phyloP scores from a whole-genome alignment of 2,329 filamentous ascomycete species.

The Pseudogymnoascus sp. region DNA sequence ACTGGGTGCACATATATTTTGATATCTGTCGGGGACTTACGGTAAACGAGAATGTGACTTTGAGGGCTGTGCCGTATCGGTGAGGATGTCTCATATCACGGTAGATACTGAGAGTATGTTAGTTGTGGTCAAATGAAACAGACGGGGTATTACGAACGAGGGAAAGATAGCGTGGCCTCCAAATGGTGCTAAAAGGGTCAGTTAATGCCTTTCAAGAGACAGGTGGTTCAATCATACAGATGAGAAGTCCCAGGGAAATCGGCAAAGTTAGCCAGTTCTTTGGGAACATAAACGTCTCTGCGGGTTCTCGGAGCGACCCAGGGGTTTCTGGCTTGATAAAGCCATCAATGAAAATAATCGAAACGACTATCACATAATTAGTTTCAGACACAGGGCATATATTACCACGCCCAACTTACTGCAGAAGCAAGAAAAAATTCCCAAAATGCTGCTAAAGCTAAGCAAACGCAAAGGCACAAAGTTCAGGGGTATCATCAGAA shows the following conservation, averaged over 20 bases:
- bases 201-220: background rate
- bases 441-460: slow-evolving; percentile 84
- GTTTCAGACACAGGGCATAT: slow-evolving; percentile 10
- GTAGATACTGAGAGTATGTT: slow-evolving; percentile 62
- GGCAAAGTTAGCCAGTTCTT: slow-evolving; percentile 81
- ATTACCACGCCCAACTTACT: slow-evolving; percentile 53
- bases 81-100: slow-evolving; percentile 67
- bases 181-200: slow-evolving; percentile 40
- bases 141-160: background rate
- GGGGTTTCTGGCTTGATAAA: slow-evolving; percentile 70
- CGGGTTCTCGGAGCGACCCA: slow-evolving; percentile 76
- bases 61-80: slow-evolving; percentile 63
- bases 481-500: slow-evolving; percentile 72
- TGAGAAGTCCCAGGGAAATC: slow-evolving; percentile 80
- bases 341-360: slow-evolving; percentile 79
- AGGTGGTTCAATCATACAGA: slow-evolving; percentile 44
- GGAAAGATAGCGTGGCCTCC: slow-evolving; percentile 66
- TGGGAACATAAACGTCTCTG: slow-evolving; percentile 73
- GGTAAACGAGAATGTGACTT: slow-evolving; percentile 78
- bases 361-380: slow-evolving; percentile 55
- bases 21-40: slow-evolving; percentile 39
- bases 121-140: background rate
- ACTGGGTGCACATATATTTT: background rate
- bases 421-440: slow-evolving; percentile 82
- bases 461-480: slow-evolving; percentile 77